Base-by-base conservation (phyloP, 495 filamentous ascomycete genomes). In the Trichoderma gamsii region DNA sequence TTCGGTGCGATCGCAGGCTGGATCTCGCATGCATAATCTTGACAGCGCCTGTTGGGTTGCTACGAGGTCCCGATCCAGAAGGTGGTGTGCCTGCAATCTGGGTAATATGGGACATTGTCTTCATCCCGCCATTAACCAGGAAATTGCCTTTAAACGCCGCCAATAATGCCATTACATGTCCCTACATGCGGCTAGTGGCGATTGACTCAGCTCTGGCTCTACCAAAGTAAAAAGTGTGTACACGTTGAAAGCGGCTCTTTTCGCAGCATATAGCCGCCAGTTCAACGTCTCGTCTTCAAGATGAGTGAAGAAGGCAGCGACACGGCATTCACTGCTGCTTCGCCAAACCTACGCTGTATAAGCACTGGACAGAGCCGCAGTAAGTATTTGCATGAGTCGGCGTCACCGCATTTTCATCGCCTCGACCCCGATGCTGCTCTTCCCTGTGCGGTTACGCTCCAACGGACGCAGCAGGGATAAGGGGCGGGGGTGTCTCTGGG, bases 351-450 rank as follows among this genome's bases (percentile, higher is more conserved):
- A 7, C 35, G 35, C 8, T 38, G 35, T 9, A 38, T 3, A 38
- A 38, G 8, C 29, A 29, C 29, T 29, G 29, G 4, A 29, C 29
- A 29, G 4, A 29, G 29, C 4, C 29, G 29, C 29, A 29, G 29
- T 29, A 11, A 6, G 21, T 11, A 52, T 21, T 23, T 52, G 49
- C 6, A 61, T 35, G 27, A 61, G 29, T 27, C 56, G 56, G 56
- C 56, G 56, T 61, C 56, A 61, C 56, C 56, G 56, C 56, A 61
- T 61, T 61, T 61, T 61, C 56, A 52, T 29, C 56, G 25, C 9
- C 9, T 61, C 13, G 56, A 49, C 56, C 56, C 27, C 56, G 7
- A 61, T 27, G 27, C 16, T 32, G 18, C 2, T 9, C 56, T 25
- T 61, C 11, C 23, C 16, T 32, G 18, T 3, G 25, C 56, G 56